Base-by-base conservation (phyloP, 352 stramenopile genomes). In the Halophytophthora batemanensis region DNA sequence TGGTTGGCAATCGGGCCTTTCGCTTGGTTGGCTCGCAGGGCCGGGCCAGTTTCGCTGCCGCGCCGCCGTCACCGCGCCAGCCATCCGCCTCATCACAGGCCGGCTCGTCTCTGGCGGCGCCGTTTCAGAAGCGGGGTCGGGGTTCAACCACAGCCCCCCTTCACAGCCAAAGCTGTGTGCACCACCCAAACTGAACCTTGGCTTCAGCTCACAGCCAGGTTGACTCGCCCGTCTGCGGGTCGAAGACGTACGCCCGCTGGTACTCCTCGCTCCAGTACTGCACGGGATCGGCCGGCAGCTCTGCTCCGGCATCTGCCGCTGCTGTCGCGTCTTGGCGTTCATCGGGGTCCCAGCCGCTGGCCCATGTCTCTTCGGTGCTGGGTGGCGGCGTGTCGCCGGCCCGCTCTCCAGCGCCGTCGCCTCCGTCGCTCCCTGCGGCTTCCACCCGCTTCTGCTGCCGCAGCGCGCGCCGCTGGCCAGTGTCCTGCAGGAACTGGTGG, bases 261-360 rank as follows among this genome's bases (percentile, higher is more conserved):
- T 75, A 69, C 59, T 87, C 77, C 13, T 86, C 74, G 53, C 77
- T 87, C 74, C 74, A 87, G 50, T 69, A 82, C 25, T 73, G 52
- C 17, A 74, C 53, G 14, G 69, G 48, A 14, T 58, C 54, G n/a
- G 53, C 49, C 10, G 54, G 42, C 7, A 45, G 36, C 23, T 55
- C 22, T 29, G 50, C 59, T 55, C 44, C 42, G 42, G 18, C 15
- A 19, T 25, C 34, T 31, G 14, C 42, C 29, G 14, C 6, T 45
- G 17, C 18, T 47, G 15, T 34, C 14, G 18, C n/a, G n/a, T n/a
- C n/a, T n/a, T n/a, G n/a, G n/a, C 8, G 25, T 31, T 31, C 25
- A 31, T 31, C 25, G 8, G 8, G 25, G 8, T 31, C 25, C 25
- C 25, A 31, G 25, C 25, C 25, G 25, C 25, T 31, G 4, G 25